phyloP scores from a whole-genome alignment of 2,329 filamentous ascomycete species.

The Alternaria sp. region DNA sequence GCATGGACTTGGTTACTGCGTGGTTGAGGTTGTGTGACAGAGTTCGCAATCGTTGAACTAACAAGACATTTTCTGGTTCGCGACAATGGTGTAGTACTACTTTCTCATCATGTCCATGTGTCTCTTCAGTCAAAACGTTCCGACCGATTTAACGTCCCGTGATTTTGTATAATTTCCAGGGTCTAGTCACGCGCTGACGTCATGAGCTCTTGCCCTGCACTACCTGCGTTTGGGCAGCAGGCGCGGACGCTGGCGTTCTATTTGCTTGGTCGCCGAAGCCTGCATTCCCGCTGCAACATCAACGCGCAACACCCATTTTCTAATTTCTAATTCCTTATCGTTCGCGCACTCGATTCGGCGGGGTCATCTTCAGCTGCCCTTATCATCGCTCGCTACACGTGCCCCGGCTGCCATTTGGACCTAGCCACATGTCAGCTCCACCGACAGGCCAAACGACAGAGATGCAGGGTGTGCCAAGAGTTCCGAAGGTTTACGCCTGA shows the following conservation, averaged over 20 bases:
- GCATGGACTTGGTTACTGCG: not conserved
- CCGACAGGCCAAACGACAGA: not conserved
- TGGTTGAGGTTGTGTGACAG: not conserved
- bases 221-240: slow-evolving; percentile 4
- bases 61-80: not conserved
- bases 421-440: not conserved
- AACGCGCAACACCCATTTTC: not conserved
- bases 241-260: not conserved
- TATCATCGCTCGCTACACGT: not conserved
- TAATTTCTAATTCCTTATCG: not conserved
- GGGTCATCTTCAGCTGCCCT: not conserved
- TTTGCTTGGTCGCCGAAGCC: not conserved
- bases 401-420: not conserved
- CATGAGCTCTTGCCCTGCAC: not conserved
- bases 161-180: not conserved
- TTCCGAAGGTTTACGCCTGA: no score
- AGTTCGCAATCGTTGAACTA: not conserved
- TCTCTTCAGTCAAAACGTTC: not conserved
- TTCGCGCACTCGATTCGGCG: not conserved
- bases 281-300: not conserved
- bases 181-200: not conserved
- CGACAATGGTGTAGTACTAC: not conserved
- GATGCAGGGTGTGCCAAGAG: not conserved
- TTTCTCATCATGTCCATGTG: not conserved
- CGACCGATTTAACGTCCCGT: not conserved